phyloP scores from a whole-genome alignment of 495 filamentous ascomycete species.

The Coniosporium apollinis region DNA sequence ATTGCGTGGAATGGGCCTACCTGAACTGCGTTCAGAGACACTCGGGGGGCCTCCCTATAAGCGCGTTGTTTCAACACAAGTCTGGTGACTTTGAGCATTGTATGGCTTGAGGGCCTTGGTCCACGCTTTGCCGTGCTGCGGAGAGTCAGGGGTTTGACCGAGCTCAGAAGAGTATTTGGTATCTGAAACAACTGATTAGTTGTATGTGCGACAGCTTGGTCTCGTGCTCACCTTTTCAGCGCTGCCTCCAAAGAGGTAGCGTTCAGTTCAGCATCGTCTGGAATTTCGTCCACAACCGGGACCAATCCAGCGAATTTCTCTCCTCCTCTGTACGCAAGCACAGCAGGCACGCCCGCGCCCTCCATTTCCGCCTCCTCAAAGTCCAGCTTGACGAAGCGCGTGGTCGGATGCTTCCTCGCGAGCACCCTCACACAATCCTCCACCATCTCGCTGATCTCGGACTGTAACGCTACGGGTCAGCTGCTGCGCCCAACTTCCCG shows the following conservation, averaged over 20 bases:
- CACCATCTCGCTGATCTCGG: slow-evolving; percentile 51
- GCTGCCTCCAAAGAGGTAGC: slow-evolving; percentile 42
- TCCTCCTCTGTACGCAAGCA: slow-evolving; percentile 75
- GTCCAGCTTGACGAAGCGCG: slow-evolving; percentile 82
- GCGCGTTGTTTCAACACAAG: too few relatives aligned
- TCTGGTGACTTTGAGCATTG: too few relatives aligned
- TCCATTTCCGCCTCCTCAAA: slow-evolving; percentile 92
- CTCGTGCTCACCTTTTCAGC: slow-evolving; percentile 35
- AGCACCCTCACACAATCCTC: slow-evolving; percentile 61
- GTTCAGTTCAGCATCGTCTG: slow-evolving; percentile 43
- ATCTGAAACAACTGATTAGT: not conserved
- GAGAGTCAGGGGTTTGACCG: too few relatives aligned
- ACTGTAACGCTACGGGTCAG: slow-evolving; percentile 32
- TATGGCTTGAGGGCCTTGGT: too few relatives aligned
- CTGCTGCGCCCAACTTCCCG: not conserved
- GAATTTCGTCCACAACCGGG: slow-evolving; percentile 72
- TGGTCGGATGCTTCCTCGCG: slow-evolving; percentile 46
- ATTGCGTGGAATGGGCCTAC: too few relatives aligned
- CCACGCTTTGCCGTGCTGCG: too few relatives aligned
- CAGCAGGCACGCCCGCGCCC: slow-evolving; percentile 68
- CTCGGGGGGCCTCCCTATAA: too few relatives aligned
- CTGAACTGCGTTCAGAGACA: too few relatives aligned
- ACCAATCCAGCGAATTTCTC: slow-evolving; percentile 85
- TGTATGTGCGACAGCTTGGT: not conserved
- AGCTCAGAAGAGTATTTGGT: not conserved